Percentiles rank a stretch among this genome's conserved stretches.
phyloP scores from a whole-genome alignment of 495 filamentous ascomycete species.

The Penicillium flavigenum region DNA sequence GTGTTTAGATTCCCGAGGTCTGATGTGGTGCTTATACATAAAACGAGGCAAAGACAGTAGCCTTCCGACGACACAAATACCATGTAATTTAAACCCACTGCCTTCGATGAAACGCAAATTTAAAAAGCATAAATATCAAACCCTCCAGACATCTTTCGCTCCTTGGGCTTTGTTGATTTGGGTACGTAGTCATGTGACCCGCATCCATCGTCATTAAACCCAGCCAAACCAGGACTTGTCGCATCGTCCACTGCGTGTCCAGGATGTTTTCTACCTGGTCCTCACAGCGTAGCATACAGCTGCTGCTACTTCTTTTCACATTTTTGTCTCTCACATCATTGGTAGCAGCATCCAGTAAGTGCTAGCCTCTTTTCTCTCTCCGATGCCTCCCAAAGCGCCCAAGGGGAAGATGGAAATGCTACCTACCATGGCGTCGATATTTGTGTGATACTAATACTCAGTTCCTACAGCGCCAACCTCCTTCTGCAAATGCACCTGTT shows the following conservation, averaged over 20 bases:
- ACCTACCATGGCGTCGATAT: not conserved
- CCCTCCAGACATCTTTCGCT: not conserved
- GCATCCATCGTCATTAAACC: slow-evolving; percentile 18
- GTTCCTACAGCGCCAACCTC: slow-evolving; percentile 58
- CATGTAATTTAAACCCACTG: not conserved
- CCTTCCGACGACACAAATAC: not conserved
- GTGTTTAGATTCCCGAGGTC: not conserved
- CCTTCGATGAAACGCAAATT: not conserved
- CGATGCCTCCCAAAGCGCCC: not conserved
- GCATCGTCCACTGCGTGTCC: slow-evolving; percentile 7
- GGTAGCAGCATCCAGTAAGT: slow-evolving; percentile 35
- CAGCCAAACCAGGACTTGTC: not conserved
- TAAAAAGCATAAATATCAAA: not conserved
- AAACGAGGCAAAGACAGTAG: not conserved
- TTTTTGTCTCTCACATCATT: slow-evolving; percentile 31
- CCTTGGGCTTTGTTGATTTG: not conserved
- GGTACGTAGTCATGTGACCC: slow-evolving; percentile 13
- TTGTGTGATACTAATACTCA: slow-evolving; percentile 13
- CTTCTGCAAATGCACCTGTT: slow-evolving; percentile 98
- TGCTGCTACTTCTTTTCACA: slow-evolving; percentile 24
- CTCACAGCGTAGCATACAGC: slow-evolving; percentile 6
- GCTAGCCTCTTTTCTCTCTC: not conserved
- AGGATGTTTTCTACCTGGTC: slow-evolving; percentile 14
- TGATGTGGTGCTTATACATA: slow-evolving; percentile 5
- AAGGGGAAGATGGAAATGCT: not conserved